Evolutionary conservation across 768 basidiomycete species (phyloP), one percentile per base, ranked within the genome.

Genomic region (Macrolepiota dolichaula): DNA sequence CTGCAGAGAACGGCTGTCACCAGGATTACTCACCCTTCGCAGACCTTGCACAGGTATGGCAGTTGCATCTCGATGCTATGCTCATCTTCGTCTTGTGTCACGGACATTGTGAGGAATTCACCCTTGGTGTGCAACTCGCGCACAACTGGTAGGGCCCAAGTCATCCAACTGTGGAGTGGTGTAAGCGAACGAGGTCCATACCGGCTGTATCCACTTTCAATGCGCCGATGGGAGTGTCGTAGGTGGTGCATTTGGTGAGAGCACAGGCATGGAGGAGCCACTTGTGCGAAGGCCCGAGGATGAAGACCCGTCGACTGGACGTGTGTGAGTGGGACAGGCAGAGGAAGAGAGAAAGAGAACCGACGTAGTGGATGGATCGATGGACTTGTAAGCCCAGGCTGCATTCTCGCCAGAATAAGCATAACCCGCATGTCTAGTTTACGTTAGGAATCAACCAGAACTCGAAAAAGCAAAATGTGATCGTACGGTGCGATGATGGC

Each of bases 31-130:
- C 68, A 94, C 93, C 85, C 85, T 72, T 91, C 81, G 62, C 96
- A 97, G 11, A 89, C 75, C 72, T 93, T 93, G 53, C 91, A 84
- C 44, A 97, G 77, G 71, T 93, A 96, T 4, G 96, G 95, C 17
- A 98, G 81, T 68, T 98, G 96, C 93, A 99, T 96, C 76, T 99
- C 97, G 57, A 99, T 85, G 69, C 93, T 96, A 71, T 99, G 97
- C 68, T 99, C 97, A 29, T 89, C 92, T 73, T 95, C 94, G 69
- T 99, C 97, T 1, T 85, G 86, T 1, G 75, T 67, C 2, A 80
- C 65, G 17, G 75, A 76, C 85, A 99, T 87, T 10, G 79, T 75
- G 38, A 82, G 79, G 66, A 98, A 98, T 57, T 85, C 74, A 1
- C 85, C 85, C 0, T 90, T 91, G 2, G 73, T 74, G 29, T 77